Evolutionary conservation across 257 asterid genomes (phyloP).

Genomic region (Solanum bukasovii): DNA sequence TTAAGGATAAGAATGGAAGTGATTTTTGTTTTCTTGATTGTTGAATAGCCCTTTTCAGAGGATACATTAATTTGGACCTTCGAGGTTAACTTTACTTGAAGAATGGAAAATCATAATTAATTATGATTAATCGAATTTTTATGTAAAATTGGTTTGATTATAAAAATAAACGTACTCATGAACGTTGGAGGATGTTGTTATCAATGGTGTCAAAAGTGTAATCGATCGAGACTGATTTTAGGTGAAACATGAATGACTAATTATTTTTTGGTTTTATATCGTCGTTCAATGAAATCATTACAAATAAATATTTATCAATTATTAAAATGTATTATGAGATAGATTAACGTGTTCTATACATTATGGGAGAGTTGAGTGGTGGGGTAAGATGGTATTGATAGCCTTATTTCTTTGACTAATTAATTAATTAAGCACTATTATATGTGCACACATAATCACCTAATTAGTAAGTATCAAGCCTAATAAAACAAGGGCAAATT

Average conservation of each 20-base stretch:
- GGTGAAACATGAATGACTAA: not conserved
- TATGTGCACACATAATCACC: not conserved
- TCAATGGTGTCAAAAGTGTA: not conserved
- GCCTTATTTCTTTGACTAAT: not conserved
- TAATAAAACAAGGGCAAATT: not conserved
- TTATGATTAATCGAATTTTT: not conserved
- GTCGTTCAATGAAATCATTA: not conserved
- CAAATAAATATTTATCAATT: not conserved
- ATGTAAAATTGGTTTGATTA: not conserved
- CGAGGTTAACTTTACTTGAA: not conserved
- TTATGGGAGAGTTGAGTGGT: not conserved
- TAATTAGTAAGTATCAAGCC: not conserved
- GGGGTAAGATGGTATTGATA: not conserved
- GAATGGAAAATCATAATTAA: not conserved
- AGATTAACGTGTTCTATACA: not conserved
- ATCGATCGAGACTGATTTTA: not conserved
- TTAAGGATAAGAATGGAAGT: not conserved
- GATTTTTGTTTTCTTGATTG: not conserved
- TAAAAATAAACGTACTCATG: not conserved
- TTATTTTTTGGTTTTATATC: not conserved
- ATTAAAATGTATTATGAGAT: not conserved
- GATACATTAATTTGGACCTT: not conserved
- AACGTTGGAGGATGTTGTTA: not conserved
- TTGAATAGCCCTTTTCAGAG: not conserved
- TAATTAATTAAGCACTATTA: not conserved